Base-by-base conservation (phyloP, 208 protist species). In the Phytomonas serpens region DNA sequence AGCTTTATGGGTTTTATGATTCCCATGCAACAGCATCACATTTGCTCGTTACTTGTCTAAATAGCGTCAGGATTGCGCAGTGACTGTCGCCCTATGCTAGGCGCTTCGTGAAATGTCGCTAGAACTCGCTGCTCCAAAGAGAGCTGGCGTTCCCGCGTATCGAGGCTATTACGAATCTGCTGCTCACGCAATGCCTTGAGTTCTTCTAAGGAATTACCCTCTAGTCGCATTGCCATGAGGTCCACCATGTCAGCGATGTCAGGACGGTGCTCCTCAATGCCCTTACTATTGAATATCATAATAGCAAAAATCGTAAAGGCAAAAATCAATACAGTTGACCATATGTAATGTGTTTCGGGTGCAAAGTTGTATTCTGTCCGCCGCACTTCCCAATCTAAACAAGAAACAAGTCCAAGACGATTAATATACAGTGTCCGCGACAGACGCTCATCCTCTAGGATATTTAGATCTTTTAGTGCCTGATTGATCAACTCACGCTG, bases 341-440 rank as follows among this genome's bases (percentile, higher is more conserved):
- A 27, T 71, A 85, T 79, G 16, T 76, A 78, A 74, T 92, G 83
- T 33, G 85, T 84, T 68, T 88, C 80, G 13, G 87, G 86, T 7
- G 71, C 77, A 65, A 93, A 92, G 76, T 95, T 90, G 75, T 92
- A 95, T 82, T 95, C 88, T 0, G 88, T 95, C 37, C 90, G 86
- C 11, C 88, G 86, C 38, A 93, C 86, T 65, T 95, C 88, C 88
- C 88, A 95, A 72, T 95, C 90, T n/a, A 95, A 81, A 57, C 90
- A 95, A 0, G 87, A 92, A 13, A 95, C 90, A n/a, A 93, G 76
- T 4, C 90, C 90, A 4, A 95, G 77, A n/a, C 87, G 81, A 69
- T 95, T 95, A 61, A 95, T 95, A 80, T 89, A 95, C 42, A 95
- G 68, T 9, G 90, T 95, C 23, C 90, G 84, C 3, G 90, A 95